These are phyloP conservation scores for Magnusiomyces tetraspermus DNA, from an alignment of 1,139 yeast species.

Conservation along the genomic window DNA sequence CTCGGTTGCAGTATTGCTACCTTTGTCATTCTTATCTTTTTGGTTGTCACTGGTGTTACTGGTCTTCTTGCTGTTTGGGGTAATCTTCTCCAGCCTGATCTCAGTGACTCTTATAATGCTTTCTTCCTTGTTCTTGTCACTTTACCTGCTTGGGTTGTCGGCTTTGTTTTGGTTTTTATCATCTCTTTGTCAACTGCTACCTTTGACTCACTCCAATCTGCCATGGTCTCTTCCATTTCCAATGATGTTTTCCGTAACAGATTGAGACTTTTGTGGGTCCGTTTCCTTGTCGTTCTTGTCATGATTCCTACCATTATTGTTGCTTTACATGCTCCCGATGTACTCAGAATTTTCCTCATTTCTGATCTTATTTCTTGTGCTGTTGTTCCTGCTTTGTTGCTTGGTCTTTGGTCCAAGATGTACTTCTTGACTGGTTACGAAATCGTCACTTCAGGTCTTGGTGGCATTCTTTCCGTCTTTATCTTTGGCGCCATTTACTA, in stretches of 20 bases:
- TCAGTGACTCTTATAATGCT: constrained; percentile 52
- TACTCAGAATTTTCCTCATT: constrained; percentile 77
- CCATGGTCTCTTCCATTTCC: constrained; percentile 78
- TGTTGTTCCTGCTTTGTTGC: constrained; percentile 72
- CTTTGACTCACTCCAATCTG: constrained; percentile 81
- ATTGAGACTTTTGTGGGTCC: constrained; percentile 53
- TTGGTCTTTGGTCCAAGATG: constrained; percentile 58
- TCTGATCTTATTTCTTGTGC: constrained; percentile 85
- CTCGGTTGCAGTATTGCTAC: constrained; percentile 73
- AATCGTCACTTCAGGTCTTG: constrained; percentile 72
- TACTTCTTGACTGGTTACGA: constrained; percentile 75
- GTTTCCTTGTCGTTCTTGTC: constrained; percentile 62
- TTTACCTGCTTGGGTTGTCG: constrained; percentile 84
- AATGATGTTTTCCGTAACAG: constrained; percentile 83
- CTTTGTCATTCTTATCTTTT: constrained; percentile 50
- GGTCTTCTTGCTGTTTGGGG: constrained; percentile 91
- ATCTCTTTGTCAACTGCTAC: constrained; percentile 76
- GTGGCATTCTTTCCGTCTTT: constrained; percentile 71
- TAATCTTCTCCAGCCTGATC: constrained; percentile 49
- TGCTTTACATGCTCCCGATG: constrained; percentile 72
- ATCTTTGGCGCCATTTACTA: constrained; percentile 77
- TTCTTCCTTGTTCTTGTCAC: constrained; percentile 59
- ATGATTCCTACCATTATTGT: constrained; percentile 81
- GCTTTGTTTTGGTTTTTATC: constrained; percentile 67
- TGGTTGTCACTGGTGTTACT: constrained; percentile 67